Conservation (phyloP, 768 basidiomycete species). For the Clitopilus hobsonii region DNA sequence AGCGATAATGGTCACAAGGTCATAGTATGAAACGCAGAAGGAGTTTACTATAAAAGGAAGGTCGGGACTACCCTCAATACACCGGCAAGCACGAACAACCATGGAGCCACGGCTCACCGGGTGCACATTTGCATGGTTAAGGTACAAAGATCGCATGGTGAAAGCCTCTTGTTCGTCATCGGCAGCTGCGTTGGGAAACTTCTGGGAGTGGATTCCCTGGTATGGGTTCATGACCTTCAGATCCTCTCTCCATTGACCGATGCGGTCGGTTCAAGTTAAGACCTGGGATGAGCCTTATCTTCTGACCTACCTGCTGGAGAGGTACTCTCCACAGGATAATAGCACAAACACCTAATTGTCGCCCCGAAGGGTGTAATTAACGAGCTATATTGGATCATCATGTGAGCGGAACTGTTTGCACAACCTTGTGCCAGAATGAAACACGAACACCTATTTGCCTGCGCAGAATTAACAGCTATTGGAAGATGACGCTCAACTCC, state of each 20-base stretch:
- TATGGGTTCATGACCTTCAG: neutral
- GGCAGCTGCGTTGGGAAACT: neutral
- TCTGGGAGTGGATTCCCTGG: neutral
- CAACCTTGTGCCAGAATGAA: no score
- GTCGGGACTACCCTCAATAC: neutral
- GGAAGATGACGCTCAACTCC: no score
- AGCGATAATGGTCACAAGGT: slow-evolving; percentile 10
- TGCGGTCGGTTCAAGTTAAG: neutral
- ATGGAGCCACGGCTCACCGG: slow-evolving; percentile 1
- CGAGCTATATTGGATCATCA: neutral
- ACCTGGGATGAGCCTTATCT: neutral
- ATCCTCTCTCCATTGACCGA: neutral
- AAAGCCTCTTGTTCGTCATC: neutral
- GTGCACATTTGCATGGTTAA: neutral
- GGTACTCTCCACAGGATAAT: neutral
- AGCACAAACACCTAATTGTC: neutral
- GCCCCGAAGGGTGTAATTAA: neutral
- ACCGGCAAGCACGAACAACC: neutral
- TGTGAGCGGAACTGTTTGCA: no score
- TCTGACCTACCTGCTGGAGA: neutral
- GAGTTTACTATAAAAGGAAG: neutral
- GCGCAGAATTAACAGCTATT: no score
- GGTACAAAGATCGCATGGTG: neutral
- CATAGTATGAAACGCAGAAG: slow-evolving; percentile 10
- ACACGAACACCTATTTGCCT: no score